phyloP scores from a whole-genome alignment of 345 rosid genomes.

The Pseudoturritis turrita region DNA sequence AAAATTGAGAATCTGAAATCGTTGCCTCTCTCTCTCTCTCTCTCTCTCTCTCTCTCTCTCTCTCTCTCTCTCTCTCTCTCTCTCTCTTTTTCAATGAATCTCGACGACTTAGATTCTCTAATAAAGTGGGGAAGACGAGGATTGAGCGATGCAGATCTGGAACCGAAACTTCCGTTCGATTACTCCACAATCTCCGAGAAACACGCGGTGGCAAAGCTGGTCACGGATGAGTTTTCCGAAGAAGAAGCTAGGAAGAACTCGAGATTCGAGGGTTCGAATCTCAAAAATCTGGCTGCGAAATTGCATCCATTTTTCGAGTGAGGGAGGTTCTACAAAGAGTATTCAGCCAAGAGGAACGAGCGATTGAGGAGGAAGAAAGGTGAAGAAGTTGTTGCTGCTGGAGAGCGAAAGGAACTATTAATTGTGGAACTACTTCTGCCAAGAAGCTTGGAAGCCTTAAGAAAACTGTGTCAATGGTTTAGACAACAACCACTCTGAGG shows the following conservation, averaged over 20 bases:
- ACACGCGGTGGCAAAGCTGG: conserved; percentile 55
- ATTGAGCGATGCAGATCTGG: conserved; percentile 26
- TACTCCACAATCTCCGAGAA: conserved; percentile 65
- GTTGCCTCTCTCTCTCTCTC: too few species aligned
- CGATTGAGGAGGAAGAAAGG: conserved; percentile 60
- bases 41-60: too few species aligned
- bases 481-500: conserved; percentile 44
- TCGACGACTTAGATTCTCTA: conserved; percentile 40
- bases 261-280: conserved; percentile 2
- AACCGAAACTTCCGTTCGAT: conserved; percentile 44
- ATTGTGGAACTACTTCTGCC: too few species aligned
- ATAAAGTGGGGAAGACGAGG: conserved; percentile 38
- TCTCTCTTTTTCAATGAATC: not conserved
- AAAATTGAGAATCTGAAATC: too few species aligned
- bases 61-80: too few species aligned
- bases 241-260: not conserved
- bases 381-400: too few species aligned
- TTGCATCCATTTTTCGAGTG: conserved; percentile 58
- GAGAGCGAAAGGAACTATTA: conserved; percentile 42
- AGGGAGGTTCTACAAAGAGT: conserved; percentile 79
- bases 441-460: conserved; percentile 45
- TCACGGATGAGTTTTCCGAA: conserved; percentile 24
- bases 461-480: conserved; percentile 46
- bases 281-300: not conserved
- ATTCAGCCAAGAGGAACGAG: conserved; percentile 80